phyloP scores from a whole-genome alignment of 495 filamentous ascomycete genomes.

The Thermochaetoides thermophila region DNA sequence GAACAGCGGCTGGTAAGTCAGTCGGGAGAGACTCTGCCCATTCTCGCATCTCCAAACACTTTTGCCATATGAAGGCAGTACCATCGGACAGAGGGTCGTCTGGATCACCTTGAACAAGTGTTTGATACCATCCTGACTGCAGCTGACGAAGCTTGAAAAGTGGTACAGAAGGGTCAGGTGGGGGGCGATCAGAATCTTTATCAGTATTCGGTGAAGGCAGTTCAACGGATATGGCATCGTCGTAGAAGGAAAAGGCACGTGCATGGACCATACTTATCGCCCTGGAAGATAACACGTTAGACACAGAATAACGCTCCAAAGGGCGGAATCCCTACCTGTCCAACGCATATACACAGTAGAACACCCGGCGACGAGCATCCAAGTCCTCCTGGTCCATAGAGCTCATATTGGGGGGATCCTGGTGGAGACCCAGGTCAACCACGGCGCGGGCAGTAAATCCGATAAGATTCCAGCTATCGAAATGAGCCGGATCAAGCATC shows the following conservation, averaged over 20 bases:
- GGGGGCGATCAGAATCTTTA: slow-evolving; percentile 21
- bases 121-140: slow-evolving; percentile 72
- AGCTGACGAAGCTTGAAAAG: slow-evolving; percentile 62
- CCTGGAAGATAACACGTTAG: slow-evolving; percentile 25
- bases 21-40: slow-evolving; percentile 51
- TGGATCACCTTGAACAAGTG: slow-evolving; percentile 54
- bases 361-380: slow-evolving; percentile 63
- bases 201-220: slow-evolving; percentile 28
- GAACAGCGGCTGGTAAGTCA: slow-evolving; percentile 40
- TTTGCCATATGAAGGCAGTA: slow-evolving; percentile 43
- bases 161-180: slow-evolving; percentile 40
- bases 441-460: slow-evolving; percentile 74
- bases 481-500: slow-evolving; percentile 72
- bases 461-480: slow-evolving; percentile 81
- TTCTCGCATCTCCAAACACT: slow-evolving; percentile 47
- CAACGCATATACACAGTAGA: slow-evolving; percentile 72
- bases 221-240: slow-evolving; percentile 64
- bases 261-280: slow-evolving; percentile 67
- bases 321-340: slow-evolving; percentile 47
- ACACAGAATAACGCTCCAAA: not conserved
- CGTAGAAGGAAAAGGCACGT: slow-evolving; percentile 78
- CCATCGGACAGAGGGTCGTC: slow-evolving; percentile 46
- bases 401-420: slow-evolving; percentile 60
- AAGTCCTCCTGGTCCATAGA: slow-evolving; percentile 45
- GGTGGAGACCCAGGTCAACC: slow-evolving; percentile 78